Evolutionary conservation across 192 early-diverging fungal species (phyloP).

Genomic region (Backusella westeae): DNA sequence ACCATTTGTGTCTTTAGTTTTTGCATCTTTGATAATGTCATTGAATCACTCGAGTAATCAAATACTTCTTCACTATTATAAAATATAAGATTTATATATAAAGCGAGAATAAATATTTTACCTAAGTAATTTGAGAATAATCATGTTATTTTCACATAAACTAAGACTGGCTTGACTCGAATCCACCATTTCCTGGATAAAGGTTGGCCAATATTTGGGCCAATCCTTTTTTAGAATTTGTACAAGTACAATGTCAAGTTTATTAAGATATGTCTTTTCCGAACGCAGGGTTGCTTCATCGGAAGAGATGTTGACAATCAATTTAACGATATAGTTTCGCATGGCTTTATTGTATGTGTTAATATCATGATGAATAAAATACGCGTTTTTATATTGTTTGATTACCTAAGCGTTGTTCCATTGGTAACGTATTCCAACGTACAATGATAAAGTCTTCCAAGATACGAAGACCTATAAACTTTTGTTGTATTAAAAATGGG

Average conservation of each 20-base stretch:
- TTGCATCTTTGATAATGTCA: constrained; percentile 21
- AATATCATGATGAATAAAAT: neutral
- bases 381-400: neutral
- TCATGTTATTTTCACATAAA: constrained; percentile 32
- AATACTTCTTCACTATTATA: constrained; percentile 23
- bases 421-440: constrained; percentile 24
- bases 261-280: constrained; percentile 14
- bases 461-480: constrained; percentile 27
- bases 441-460: constrained; percentile 24
- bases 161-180: constrained; percentile 13
- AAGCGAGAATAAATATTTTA: too few species aligned
- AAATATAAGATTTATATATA: too few species aligned
- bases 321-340: constrained; percentile 28
- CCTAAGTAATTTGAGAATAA: constrained; percentile 18
- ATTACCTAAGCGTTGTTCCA: constrained; percentile 12
- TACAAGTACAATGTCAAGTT: constrained; percentile 20
- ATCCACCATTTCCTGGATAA: constrained; percentile 24
- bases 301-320: constrained; percentile 12
- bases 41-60: constrained; percentile 20
- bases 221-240: constrained; percentile 33
- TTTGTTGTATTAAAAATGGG: neutral
- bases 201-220: constrained; percentile 26
- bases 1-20: constrained; percentile 26
- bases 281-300: neutral
- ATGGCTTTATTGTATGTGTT: neutral